Percentiles rank a stretch among this genome's conserved stretches.
Conservation (phyloP, 306 rosid species). For the Dicorynia guianensis region DNA sequence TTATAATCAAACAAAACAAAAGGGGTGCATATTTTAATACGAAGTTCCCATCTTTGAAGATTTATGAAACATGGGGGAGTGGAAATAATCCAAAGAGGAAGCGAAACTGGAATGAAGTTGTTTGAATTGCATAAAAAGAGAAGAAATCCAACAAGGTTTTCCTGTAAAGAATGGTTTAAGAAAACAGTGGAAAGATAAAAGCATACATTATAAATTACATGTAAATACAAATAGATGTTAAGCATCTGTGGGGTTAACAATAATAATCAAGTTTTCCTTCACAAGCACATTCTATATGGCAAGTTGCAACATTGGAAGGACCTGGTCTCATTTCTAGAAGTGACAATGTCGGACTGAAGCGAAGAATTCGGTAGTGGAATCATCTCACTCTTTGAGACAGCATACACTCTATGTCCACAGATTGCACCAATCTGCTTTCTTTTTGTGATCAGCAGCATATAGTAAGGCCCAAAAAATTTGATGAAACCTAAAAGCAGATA, state of each 20-base stretch:
- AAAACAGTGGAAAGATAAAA: not conserved
- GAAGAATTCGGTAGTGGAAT: slow-evolving; percentile 88
- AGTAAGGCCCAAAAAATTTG: slow-evolving; percentile 94
- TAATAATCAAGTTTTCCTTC: slow-evolving; percentile 48
- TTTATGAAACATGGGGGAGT: slow-evolving; percentile 25
- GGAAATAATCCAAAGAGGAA: slow-evolving; percentile 11
- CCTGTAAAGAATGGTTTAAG: slow-evolving; percentile 8
- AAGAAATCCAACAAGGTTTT: slow-evolving; percentile 36
- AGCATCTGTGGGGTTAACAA: slow-evolving; percentile 21
- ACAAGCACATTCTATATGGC: slow-evolving; percentile 55
- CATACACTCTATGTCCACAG: slow-evolving; percentile 87
- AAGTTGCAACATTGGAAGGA: slow-evolving; percentile 62
- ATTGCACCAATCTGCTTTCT: slow-evolving; percentile 92
- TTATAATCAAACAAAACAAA: not conserved
- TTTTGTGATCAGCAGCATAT: slow-evolving; percentile 91
- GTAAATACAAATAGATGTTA: not conserved
- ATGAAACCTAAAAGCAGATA: slow-evolving; percentile 66
- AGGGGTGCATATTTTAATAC: not conserved
- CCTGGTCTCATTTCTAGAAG: slow-evolving; percentile 92
- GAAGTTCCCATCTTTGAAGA: not conserved
- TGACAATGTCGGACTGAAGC: slow-evolving; percentile 65
- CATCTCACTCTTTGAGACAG: slow-evolving; percentile 86
- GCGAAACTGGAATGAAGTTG: slow-evolving; percentile 13
- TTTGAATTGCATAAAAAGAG: slow-evolving; percentile 29
- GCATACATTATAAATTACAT: not conserved